Evolutionary conservation across 2,329 filamentous ascomycete species (phyloP), one percentile per base, ranked within the genome.

Genomic region (Chrysosporium keratinophilum): DNA sequence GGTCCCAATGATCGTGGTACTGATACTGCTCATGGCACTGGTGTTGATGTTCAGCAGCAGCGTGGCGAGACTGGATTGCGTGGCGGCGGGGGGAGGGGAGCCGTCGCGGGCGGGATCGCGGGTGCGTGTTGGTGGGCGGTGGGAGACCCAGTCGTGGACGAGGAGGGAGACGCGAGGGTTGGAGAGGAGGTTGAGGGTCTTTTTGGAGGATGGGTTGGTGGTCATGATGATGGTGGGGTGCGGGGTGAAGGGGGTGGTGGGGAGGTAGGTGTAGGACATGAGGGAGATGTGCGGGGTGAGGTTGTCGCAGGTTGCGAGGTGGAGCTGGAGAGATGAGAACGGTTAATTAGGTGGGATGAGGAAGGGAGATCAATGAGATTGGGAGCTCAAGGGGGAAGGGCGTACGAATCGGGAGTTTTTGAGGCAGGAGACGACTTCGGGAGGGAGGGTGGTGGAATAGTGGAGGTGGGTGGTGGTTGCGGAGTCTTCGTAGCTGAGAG

Each of bases 241-340:
- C 50, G 78, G 66, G 39, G 80, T 78, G 69, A 82, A 85, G 39
- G 82, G 83, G 14, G 86, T 87, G 5, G 78, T 82, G 39, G 89
- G 85, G 19, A 98, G 85, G 73, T 96, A 97, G 65, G 93, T 97
- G 76, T 97, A 97, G 76, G 95, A 96, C 93, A 98, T 98, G 60
- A 98, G 82, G 37, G 89, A 94, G 60, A 97, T 88, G 69, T 97
- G 88, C 9, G 93, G 93, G 59, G 83, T 77, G 64, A 93, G 85
- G 61, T 85, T 78, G 62, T 82, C 82, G 69, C 87, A 94, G 54
- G 93, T 98, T 62, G 93, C 90, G 51, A 98, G 85, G 71, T 98
- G 93, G 61, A 98, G 88, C 89, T 95, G 64, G 61, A 7, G n/a
- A n/a, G n/a, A n/a, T n/a, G n/a, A n/a, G n/a, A n/a, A n/a, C n/a